Evolutionary conservation across 2,329 filamentous ascomycete species (phyloP).

Genomic region (Botrytis tulipae): DNA sequence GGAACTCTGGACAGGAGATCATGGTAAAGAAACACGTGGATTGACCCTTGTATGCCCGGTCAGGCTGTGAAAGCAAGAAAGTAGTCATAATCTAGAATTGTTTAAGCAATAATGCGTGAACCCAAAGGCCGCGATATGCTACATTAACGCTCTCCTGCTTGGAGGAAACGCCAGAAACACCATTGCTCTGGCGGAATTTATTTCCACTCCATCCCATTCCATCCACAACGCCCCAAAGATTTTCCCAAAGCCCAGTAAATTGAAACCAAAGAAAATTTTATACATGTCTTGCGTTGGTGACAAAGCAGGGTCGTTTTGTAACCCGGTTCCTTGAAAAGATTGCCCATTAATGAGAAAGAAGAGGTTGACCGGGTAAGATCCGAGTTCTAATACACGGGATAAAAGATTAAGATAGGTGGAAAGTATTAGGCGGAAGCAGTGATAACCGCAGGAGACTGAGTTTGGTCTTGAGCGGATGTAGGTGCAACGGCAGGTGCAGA

Average conservation of each 20-base stretch:
- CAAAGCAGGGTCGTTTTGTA: not conserved
- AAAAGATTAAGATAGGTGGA: conserved; percentile 19
- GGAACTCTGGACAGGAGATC: not conserved
- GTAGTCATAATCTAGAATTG: not conserved
- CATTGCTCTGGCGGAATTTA: conserved; percentile 22
- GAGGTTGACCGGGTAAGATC: not conserved
- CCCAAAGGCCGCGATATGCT: not conserved
- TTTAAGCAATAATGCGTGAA: not conserved
- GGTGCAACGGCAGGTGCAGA: conserved; percentile 3
- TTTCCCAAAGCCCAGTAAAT: conserved; percentile 7
- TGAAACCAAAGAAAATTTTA: conserved; percentile 15
- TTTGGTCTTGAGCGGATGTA: not conserved
- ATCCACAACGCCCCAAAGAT: not conserved
- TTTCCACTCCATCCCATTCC: conserved; percentile 5
- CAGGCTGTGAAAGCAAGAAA: not conserved
- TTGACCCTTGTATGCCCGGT: not conserved
- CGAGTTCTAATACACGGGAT: conserved; percentile 12
- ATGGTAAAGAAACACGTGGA: not conserved
- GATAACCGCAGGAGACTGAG: conserved; percentile 4
- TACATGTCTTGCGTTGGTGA: conserved; percentile 12
- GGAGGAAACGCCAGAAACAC: conserved; percentile 16
- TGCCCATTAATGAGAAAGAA: not conserved
- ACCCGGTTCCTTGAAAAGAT: not conserved
- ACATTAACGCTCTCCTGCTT: conserved; percentile 1
- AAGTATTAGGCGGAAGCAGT: conserved; percentile 19